Conservation (phyloP, 2,329 filamentous ascomycete species). For the Pseudogymnoascus sp. region DNA sequence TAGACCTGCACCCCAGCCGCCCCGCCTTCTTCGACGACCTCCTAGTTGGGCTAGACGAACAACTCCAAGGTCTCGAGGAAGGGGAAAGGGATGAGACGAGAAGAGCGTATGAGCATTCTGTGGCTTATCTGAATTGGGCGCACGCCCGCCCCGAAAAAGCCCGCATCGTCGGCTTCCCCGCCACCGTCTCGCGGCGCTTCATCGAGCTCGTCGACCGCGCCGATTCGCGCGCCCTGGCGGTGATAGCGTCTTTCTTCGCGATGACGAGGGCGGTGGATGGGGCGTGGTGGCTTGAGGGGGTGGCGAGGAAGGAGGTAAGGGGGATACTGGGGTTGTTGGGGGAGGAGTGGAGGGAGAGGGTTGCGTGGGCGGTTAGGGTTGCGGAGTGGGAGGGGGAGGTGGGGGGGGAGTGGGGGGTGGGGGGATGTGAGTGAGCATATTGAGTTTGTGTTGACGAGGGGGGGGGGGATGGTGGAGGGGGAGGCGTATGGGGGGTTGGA, state of each 20-base stretch:
- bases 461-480: background rate
- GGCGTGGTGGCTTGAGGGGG: conserved; percentile 64
- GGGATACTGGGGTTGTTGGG: conserved; percentile 34
- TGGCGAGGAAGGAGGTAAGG: conserved; percentile 56
- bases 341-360: conserved; percentile 25
- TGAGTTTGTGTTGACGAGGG: too few relatives aligned
- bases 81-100: conserved; percentile 29
- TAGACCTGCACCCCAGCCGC: conserved; percentile 47
- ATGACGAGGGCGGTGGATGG: conserved; percentile 53
- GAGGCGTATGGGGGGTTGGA: background rate
- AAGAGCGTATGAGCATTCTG: conserved; percentile 54
- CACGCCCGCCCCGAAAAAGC: conserved; percentile 52
- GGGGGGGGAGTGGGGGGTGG: conserved; percentile 16
- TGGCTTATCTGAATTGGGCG: conserved; percentile 60
- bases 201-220: conserved; percentile 52
- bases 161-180: conserved; percentile 54
- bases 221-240: conserved; percentile 53
- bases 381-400: conserved; percentile 24
- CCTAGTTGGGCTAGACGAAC: conserved; percentile 49
- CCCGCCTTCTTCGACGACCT: conserved; percentile 54
- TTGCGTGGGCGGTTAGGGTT: conserved; percentile 27
- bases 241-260: conserved; percentile 60
- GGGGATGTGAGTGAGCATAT: too few relatives aligned
- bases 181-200: conserved; percentile 53
- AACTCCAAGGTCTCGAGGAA: conserved; percentile 34